A percentile compares a stretch with the other conserved stretches of the same genome.
Evolutionary conservation across 2,329 filamentous ascomycete genomes (phyloP).

Genomic region (Rachicladosporium sp.): DNA sequence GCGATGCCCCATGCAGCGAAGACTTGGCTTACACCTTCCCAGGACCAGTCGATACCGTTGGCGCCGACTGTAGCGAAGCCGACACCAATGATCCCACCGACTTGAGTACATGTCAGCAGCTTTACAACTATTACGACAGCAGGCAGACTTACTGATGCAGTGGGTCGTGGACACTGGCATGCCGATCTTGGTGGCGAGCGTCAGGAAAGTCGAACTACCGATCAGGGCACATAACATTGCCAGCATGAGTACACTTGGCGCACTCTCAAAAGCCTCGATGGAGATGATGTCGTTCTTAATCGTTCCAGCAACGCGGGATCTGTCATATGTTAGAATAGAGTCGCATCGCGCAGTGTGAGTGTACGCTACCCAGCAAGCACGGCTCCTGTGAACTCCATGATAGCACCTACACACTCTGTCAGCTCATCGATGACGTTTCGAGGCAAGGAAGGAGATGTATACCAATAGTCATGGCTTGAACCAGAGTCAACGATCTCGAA

Average conservation of each 20-base stretch:
- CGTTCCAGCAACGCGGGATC: constrained; percentile 31
- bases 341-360: constrained; percentile 7
- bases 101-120: background rate
- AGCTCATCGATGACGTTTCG: too few species aligned
- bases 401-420: constrained; percentile 15
- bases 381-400: constrained; percentile 41
- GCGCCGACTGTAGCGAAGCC: constrained; percentile 41
- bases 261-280: constrained; percentile 30
- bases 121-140: background rate
- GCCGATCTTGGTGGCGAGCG: constrained; percentile 38
- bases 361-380: constrained; percentile 28
- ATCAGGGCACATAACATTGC: constrained; percentile 44
- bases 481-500: constrained; percentile 38
- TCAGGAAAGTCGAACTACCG: constrained; percentile 40
- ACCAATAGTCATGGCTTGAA: constrained; percentile 35
- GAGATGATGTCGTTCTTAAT: constrained; percentile 38
- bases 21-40: constrained; percentile 47
- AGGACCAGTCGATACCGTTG: constrained; percentile 44
- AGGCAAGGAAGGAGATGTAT: too few species aligned
- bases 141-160: constrained; percentile 31
- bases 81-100: constrained; percentile 25
- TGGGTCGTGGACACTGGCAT: constrained; percentile 45
- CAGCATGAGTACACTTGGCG: constrained; percentile 39
- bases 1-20: constrained; percentile 52
- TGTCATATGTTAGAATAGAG: constrained; percentile 4